Evolutionary conservation across 805 yeast species (phyloP).

Genomic region (Saccharomycopsis guyanensis): DNA sequence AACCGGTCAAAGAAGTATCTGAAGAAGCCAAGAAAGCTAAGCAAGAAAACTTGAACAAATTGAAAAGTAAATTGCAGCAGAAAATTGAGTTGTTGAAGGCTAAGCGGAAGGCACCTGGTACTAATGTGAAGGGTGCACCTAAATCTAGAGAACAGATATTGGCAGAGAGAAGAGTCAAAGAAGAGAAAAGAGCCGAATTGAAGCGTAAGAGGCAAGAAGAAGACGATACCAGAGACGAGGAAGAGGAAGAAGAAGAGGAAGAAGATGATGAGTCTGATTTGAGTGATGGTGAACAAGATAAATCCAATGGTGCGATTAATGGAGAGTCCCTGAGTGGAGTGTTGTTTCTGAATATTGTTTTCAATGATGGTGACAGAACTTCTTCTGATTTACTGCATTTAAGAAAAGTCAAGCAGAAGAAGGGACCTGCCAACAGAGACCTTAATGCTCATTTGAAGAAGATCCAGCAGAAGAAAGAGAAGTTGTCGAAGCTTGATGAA

Average conservation of each 20-base stretch:
- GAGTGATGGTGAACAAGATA: conserved; percentile 25
- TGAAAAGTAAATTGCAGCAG: conserved; percentile 71
- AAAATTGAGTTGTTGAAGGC: conserved; percentile 65
- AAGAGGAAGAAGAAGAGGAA: conserved; percentile 30
- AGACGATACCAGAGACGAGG: conserved; percentile 31
- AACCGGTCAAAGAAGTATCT: conserved; percentile 20
- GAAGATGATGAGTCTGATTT: conserved; percentile 23
- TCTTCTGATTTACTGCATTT: conserved; percentile 61
- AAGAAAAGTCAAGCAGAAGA: conserved; percentile 53
- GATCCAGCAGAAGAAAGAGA: conserved; percentile 66
- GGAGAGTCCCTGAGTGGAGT: conserved; percentile 41
- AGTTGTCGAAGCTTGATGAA: conserved; percentile 47
- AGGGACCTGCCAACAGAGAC: conserved; percentile 85
- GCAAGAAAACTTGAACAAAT: conserved; percentile 50
- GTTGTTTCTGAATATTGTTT: conserved; percentile 73
- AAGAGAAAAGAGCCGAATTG: conserved; percentile 26
- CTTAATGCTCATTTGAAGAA: conserved; percentile 71
- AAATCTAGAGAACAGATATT: conserved; percentile 75
- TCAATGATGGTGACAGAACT: conserved; percentile 72
- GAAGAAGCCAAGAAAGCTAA: conserved; percentile 42
- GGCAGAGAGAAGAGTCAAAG: conserved; percentile 49
- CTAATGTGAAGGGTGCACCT: conserved; percentile 73
- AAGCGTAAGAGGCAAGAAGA: conserved; percentile 30
- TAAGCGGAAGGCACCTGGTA: conserved; percentile 88
- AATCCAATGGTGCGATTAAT: too few relatives aligned